These are phyloP conservation scores for Entomortierella lignicola DNA, from an alignment of 192 early-diverging fungal genomes.

Conservation along the genomic window DNA sequence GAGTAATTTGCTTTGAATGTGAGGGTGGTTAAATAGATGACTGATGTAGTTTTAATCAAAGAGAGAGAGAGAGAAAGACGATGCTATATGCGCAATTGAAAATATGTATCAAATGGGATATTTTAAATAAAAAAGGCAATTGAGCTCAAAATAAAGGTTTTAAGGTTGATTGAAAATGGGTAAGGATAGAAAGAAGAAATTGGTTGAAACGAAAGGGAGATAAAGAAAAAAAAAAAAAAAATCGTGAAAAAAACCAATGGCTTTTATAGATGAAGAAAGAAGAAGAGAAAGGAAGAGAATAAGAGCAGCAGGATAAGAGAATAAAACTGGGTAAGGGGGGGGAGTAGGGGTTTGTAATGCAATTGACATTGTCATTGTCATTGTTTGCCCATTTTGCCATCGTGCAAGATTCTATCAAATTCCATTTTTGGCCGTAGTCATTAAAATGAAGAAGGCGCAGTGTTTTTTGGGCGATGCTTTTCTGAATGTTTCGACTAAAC, in stretches of 20 bases:
- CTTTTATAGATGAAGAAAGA: not conserved
- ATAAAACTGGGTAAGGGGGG: no score
- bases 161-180: constrained; percentile 8
- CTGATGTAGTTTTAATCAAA: not conserved
- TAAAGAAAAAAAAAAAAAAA: constrained; percentile 1
- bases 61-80: not conserved
- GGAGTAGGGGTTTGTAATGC: no score
- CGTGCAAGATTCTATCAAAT: not conserved
- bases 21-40: not conserved
- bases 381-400: not conserved
- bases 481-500: not conserved
- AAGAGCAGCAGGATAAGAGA: no score
- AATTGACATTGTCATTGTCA: not conserved
- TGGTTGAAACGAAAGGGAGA: not conserved
- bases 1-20: not conserved
- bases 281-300: not conserved
- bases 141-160: constrained; percentile 7
- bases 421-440: not conserved
- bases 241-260: not conserved
- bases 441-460: not conserved
- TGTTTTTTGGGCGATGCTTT: not conserved
- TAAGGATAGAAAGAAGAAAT: not conserved
- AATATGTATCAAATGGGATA: not conserved
- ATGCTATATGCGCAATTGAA: not conserved
- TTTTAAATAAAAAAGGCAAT: not conserved